Evolutionary conservation across 2,329 filamentous ascomycete species (phyloP).

Genomic region (Arthrinium puccinioides): DNA sequence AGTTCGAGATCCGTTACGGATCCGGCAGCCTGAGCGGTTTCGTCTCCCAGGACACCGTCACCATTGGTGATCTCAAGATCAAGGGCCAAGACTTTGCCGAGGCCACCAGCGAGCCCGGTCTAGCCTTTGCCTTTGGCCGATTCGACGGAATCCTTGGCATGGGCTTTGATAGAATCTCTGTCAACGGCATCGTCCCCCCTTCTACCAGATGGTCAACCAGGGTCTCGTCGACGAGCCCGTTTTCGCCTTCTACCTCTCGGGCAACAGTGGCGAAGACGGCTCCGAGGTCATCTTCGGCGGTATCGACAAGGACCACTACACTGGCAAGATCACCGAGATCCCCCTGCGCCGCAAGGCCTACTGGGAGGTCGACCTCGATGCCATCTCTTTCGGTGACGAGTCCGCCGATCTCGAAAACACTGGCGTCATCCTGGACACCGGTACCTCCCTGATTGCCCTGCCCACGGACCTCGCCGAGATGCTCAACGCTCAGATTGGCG

Average conservation of each 20-base stretch:
- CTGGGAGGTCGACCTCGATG: constrained; percentile 97
- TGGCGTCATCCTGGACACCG: constrained; percentile 95
- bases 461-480: constrained; percentile 88
- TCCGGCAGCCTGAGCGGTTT: constrained; percentile 92
- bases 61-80: constrained; percentile 83
- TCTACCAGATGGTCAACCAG: constrained; percentile 94
- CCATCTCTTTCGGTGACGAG: constrained; percentile 81
- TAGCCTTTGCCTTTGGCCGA: constrained; percentile 94
- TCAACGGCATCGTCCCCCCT: constrained; percentile 93
- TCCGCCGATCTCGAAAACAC: constrained; percentile 87
- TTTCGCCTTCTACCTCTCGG: constrained; percentile 92
- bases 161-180: constrained; percentile 92
- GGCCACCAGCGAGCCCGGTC: constrained; percentile 88
- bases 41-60: constrained; percentile 79
- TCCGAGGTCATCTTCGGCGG: constrained; percentile 91
- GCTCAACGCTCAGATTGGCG: constrained; percentile 94
- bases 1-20: constrained; percentile 91
- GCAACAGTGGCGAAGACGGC: constrained; percentile 58
- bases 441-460: constrained; percentile 94
- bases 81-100: constrained; percentile 93
- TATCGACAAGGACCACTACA: constrained; percentile 71
- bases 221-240: constrained; percentile 83
- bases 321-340: constrained; percentile 84
- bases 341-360: constrained; percentile 97
- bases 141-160: constrained; percentile 97